Conservation (phyloP, 352 stramenopile species). For the Phytophthora colocasiae region DNA sequence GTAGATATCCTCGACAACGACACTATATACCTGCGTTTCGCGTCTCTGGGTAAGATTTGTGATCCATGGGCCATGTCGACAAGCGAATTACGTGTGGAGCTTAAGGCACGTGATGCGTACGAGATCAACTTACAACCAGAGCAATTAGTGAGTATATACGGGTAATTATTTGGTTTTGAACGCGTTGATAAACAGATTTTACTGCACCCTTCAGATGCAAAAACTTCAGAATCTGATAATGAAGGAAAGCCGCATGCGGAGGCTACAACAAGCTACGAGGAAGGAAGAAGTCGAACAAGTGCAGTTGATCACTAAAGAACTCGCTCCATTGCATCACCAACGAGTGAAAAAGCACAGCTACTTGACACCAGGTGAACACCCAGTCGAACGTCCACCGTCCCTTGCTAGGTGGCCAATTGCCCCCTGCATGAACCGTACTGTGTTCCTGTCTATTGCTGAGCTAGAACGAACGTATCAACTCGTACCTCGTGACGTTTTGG, state of each 20-base stretch:
- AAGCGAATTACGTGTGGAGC: slow-evolving; percentile 68
- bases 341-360: slow-evolving; percentile 26
- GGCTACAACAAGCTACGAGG: slow-evolving; percentile 69
- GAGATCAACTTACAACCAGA: slow-evolving; percentile 70
- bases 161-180: no score
- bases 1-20: slow-evolving; percentile 74
- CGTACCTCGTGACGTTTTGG: slow-evolving; percentile 71
- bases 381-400: slow-evolving; percentile 47
- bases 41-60: slow-evolving; percentile 66
- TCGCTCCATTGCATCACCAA: slow-evolving; percentile 39
- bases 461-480: slow-evolving; percentile 68
- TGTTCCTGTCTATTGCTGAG: slow-evolving; percentile 78
- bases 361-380: slow-evolving; percentile 21
- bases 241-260: slow-evolving; percentile 71
- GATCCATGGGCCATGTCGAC: slow-evolving; percentile 83
- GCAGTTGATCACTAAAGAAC: slow-evolving; percentile 63
- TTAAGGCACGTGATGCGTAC: slow-evolving; percentile 67
- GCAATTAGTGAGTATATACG: slow-evolving; percentile 52
- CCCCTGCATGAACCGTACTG: slow-evolving; percentile 59
- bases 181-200: background rate
- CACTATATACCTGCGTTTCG: slow-evolving; percentile 76
- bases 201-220: slow-evolving; percentile 50
- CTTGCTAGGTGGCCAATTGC: slow-evolving; percentile 61
- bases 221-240: slow-evolving; percentile 61
- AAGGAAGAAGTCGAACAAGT: slow-evolving; percentile 59